A percentile compares a stretch with the other conserved stretches of the same genome.
These are phyloP conservation scores for Wickerhamiella kazuoi DNA, from an alignment of 805 yeast genomes.

Conservation along the genomic window DNA sequence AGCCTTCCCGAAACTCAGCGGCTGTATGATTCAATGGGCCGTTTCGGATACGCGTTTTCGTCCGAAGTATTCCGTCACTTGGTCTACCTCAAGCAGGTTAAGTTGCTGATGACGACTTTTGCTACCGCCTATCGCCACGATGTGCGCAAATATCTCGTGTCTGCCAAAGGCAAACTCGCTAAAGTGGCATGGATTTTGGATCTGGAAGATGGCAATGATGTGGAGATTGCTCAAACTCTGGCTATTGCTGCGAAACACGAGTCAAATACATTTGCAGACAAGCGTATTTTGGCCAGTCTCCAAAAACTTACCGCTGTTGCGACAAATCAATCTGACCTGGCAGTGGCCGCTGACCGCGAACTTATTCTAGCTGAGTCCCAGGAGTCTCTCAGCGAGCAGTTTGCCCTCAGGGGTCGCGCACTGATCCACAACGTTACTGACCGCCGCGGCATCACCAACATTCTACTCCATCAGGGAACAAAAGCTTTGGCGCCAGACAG, in stretches of 20 bases:
- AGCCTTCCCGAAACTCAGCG: background rate
- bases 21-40: conserved; percentile 21
- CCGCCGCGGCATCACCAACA: background rate
- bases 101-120: conserved; percentile 39
- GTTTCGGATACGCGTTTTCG: conserved; percentile 56
- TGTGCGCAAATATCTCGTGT: conserved; percentile 34
- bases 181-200: conserved; percentile 56
- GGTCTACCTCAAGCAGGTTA: conserved; percentile 33
- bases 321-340: background rate
- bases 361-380: background rate
- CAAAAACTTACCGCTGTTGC: background rate
- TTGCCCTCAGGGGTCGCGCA: background rate
- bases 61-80: conserved; percentile 41
- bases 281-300: background rate
- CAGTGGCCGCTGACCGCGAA: background rate
- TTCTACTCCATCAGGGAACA: background rate
- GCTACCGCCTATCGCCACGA: conserved; percentile 29
- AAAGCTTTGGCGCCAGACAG: background rate
- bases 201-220: conserved; percentile 33
- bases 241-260: conserved; percentile 17
- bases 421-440: background rate
- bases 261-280: background rate
- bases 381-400: background rate
- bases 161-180: conserved; percentile 14
- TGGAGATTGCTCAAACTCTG: conserved; percentile 33